Evolutionary conservation across 75 land plant species (phyloP), one percentile per base, ranked within the genome.

Genomic region (Cryptomeria japonica): DNA sequence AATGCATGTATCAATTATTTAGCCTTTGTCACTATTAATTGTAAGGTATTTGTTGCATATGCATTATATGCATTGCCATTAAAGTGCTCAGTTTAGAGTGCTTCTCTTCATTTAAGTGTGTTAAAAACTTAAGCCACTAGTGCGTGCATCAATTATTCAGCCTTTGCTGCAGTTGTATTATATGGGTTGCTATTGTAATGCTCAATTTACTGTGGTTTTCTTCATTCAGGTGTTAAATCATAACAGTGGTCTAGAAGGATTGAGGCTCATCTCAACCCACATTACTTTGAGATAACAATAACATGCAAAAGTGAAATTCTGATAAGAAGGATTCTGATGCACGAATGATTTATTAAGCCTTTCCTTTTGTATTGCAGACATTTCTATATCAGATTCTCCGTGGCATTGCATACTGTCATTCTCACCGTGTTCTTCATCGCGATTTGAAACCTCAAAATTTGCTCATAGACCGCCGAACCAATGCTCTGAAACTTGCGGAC

Each of bases 401-500:
- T 80, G 99, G 99, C 39, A 92, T 98, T 86, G 98, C 98, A 0
- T 98, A 96, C 85, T 97, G 99, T 85, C 99, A 97, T 87, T 96
- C 98, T 41, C 98, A 96, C 85, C 92, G 97, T 83, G 94, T 98
- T 80, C 97, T 98, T 88, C 99, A 98, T 85, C 96, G 99, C 49
- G 99, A 98, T 87, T 61, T 98, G 88, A 98, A 98, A 88, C 99
- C 99, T 31, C 99, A 98, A 85, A 98, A 98, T 89, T 88, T 98
- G 86, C 90, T 98, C 75, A 95, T 98, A 56, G 99, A 98, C 88
- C 92, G 96, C 18, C 92, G 95, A 34, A 95, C 96, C 42, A 97
- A 97, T 93, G 93, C 96, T n/a, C 84, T 98, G 79, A 98, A 98
- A 93, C 95, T 98, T 85, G 99, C 99, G 18, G 99, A 98, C 89